Base-by-base conservation (phyloP, 371 early-diverging fungal genomes). In the Vittaforma corneae region DNA sequence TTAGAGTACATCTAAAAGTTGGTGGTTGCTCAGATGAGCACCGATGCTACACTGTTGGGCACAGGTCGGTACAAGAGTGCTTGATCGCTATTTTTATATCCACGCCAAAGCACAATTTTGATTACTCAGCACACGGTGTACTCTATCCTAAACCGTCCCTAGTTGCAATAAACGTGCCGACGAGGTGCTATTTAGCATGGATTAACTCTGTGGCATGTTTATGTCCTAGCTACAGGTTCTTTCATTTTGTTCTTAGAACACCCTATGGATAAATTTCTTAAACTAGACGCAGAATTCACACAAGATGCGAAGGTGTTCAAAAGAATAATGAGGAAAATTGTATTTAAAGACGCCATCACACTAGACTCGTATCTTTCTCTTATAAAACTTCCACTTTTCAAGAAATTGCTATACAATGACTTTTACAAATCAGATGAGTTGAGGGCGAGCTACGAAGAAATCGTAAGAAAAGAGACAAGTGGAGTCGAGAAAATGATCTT, bases 401-500 rank as follows among this genome's bases (percentile, higher is more conserved):
- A 48, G 26, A 20, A 48, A 20, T 20, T 48, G 5, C 5, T 48
- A 48, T 6, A 5, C 14, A 20, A 14, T 18, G 26, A 20, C 9
- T 9, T 40, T 18, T 18, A 40, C 40, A 40, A 40, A 11, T 40
- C 40, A 40, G 11, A 11, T 18, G 40, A 40, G 40, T 6, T 48
- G 9, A 5, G 26, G 26, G 22, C 11, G 9, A 26, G 6, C 5
- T 6, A 18, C 9, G 26, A 48, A 26, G 9, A 48, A 9, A 26
- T 48, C 18, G 14, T 26, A 18, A 48, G 26, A 48, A 20, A 5
- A 18, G 48, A 48, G 26, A 5, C 48, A 48, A 9, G 26, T 11
- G 48, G 48, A 20, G 26, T 48, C 9, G 48, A 48, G 26, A 48
- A 26, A 20, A 48, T 48, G 48, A 26, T 48, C 5, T 48, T 18